These are phyloP conservation scores for Rubia yunnanensis DNA, from an alignment of 257 asterid species.

Conservation along the genomic window DNA sequence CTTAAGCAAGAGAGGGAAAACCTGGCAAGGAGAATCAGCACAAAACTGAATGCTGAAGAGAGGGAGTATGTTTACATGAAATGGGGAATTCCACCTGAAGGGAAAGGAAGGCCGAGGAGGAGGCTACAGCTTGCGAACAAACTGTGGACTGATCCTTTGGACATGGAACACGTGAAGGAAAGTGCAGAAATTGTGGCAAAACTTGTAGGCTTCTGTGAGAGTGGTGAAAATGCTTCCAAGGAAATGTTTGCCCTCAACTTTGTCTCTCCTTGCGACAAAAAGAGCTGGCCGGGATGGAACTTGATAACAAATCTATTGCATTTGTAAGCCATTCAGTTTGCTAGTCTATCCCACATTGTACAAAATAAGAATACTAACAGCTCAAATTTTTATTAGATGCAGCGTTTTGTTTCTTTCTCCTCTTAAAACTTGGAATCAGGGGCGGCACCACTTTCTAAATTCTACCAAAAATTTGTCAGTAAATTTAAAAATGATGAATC, in stretches of 20 bases:
- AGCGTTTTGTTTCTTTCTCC: not conserved
- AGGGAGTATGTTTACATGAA: conserved; percentile 72
- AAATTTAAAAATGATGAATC: too few species aligned
- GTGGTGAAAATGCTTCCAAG: conserved; percentile 55
- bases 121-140: conserved; percentile 69
- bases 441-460: too few species aligned
- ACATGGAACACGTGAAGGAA: conserved; percentile 66
- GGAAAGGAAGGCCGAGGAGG: conserved; percentile 67
- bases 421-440: too few species aligned
- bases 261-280: conserved; percentile 70
- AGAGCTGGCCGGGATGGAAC: conserved; percentile 85
- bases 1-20: conserved; percentile 90
- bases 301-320: conserved; percentile 68
- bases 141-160: conserved; percentile 80
- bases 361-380: not conserved
- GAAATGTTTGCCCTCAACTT: conserved; percentile 91
- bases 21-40: conserved; percentile 77
- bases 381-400: not conserved
- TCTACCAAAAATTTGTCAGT: too few species aligned
- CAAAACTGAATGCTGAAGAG: conserved; percentile 64
- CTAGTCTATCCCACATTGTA: not conserved
- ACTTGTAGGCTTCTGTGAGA: conserved; percentile 87
- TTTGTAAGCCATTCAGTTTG: conserved; percentile 24
- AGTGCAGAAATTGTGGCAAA: conserved; percentile 91
- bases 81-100: conserved; percentile 79